Conservation (phyloP, 2,329 filamentous ascomycete genomes). For the Aspergillus sergii region DNA sequence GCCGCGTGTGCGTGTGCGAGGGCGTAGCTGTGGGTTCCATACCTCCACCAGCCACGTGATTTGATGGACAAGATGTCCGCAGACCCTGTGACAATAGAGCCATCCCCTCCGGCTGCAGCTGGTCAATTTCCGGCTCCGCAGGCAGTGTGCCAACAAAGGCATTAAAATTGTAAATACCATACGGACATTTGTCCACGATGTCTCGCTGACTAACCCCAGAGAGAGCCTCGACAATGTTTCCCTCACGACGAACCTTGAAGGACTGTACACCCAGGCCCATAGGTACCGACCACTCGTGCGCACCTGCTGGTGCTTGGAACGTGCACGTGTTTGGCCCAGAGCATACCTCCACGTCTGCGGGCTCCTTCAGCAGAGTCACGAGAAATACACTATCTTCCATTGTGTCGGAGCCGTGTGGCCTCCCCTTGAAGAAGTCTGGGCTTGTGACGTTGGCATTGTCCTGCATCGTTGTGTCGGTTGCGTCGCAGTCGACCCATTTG, state of each 20-base stretch:
- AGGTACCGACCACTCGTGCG: constrained; percentile 47
- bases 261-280: constrained; percentile 53
- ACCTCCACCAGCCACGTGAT: background rate
- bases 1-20: background rate
- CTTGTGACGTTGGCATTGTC: constrained; percentile 44
- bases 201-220: constrained; percentile 53
- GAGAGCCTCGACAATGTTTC: constrained; percentile 39
- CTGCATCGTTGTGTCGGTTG: constrained; percentile 52
- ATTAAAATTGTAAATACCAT: constrained; percentile 60
- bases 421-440: constrained; percentile 56
- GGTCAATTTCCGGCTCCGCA: background rate
- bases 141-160: constrained; percentile 34
- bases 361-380: constrained; percentile 32
- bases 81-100: background rate
- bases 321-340: constrained; percentile 49
- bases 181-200: constrained; percentile 53
- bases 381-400: constrained; percentile 57
- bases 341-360: constrained; percentile 48
- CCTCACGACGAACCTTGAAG: constrained; percentile 50
- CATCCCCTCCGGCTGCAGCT: background rate
- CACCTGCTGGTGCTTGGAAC: constrained; percentile 51
- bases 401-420: constrained; percentile 53
- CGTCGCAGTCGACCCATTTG: constrained; percentile 51
- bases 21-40: background rate
- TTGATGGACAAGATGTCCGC: background rate